These are phyloP conservation scores for Debaryomyces fabryi DNA, from an alignment of 1,139 yeast genomes.

Conservation along the genomic window DNA sequence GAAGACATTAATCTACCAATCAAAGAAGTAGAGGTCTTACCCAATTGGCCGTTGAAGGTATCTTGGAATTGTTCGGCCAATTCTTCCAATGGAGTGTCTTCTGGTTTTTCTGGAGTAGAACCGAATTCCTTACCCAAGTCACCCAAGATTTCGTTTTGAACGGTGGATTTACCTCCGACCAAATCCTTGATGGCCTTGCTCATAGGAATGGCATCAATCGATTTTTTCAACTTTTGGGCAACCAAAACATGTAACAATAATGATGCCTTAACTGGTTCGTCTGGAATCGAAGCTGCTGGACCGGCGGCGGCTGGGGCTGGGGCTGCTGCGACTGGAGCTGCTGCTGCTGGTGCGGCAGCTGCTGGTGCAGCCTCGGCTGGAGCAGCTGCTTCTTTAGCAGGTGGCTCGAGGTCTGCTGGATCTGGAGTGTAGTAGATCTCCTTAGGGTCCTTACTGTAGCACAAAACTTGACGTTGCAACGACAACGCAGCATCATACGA, in stretches of 20 bases:
- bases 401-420: constrained; percentile 60
- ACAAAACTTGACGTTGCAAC: constrained; percentile 92
- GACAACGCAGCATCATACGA: constrained; percentile 97
- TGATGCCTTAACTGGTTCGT: constrained; percentile 85
- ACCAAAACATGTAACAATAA: constrained; percentile 85
- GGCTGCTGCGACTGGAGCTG: constrained; percentile 52
- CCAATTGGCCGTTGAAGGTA: constrained; percentile 81
- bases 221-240: constrained; percentile 92
- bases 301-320: constrained; percentile 66
- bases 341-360: constrained; percentile 48
- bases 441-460: constrained; percentile 94
- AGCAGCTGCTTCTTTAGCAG: constrained; percentile 26
- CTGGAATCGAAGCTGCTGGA: constrained; percentile 82
- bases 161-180: constrained; percentile 98
- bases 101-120: constrained; percentile 97
- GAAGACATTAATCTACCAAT: constrained; percentile 91
- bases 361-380: constrained; percentile 39
- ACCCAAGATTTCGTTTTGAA: constrained; percentile 97
- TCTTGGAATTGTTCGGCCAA: constrained; percentile 95
- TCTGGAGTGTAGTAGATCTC: constrained; percentile 96
- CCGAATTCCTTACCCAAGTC: constrained; percentile 98
- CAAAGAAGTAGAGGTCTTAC: constrained; percentile 89
- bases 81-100: constrained; percentile 94
- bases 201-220: constrained; percentile 83
- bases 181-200: constrained; percentile 93